phyloP scores from a whole-genome alignment of 768 basidiomycete species.

The Lactarius hengduanensis region DNA sequence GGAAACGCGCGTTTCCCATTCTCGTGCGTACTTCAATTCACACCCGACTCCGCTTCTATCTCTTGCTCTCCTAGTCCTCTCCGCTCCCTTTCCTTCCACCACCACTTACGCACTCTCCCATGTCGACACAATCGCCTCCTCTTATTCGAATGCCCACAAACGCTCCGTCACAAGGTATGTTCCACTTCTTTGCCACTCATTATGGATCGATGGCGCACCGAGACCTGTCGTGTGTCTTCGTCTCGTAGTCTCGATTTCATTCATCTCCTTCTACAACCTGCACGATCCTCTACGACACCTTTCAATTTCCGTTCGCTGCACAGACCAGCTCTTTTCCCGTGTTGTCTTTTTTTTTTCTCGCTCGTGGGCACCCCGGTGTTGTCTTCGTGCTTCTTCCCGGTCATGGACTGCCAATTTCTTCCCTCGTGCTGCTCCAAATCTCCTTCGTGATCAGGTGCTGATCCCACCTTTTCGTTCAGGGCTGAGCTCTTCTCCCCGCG shows the following conservation, averaged over 20 bases:
- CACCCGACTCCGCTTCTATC: conserved; percentile 27
- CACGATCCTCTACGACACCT: neutral
- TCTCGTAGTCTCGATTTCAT: neutral
- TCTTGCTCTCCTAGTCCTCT: conserved; percentile 23
- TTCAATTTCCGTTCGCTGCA: neutral
- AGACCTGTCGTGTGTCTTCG: neutral
- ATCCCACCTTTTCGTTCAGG: conserved; percentile 15
- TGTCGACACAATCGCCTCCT: conserved; percentile 31
- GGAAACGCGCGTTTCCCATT: conserved; percentile 30
- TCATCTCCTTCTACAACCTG: neutral
- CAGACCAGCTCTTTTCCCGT: neutral
- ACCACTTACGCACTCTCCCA: conserved; percentile 16
- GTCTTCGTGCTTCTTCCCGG: neutral
- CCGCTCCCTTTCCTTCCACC: conserved; percentile 7
- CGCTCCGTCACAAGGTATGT: conserved; percentile 25
- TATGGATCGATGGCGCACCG: conserved; percentile 18
- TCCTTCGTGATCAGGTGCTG: conserved; percentile 5
- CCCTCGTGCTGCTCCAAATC: neutral
- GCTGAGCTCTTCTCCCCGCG: conserved; percentile 26
- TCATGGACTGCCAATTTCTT: neutral
- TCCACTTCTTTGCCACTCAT: neutral
- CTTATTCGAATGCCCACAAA: conserved; percentile 24
- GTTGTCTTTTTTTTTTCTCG: neutral
- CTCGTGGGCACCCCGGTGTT: neutral
- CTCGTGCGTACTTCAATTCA: conserved; percentile 29